Evolutionary conservation across 495 filamentous ascomycete species (phyloP), one percentile per base, ranked within the genome.

Genomic region (Thozetella sp.): DNA sequence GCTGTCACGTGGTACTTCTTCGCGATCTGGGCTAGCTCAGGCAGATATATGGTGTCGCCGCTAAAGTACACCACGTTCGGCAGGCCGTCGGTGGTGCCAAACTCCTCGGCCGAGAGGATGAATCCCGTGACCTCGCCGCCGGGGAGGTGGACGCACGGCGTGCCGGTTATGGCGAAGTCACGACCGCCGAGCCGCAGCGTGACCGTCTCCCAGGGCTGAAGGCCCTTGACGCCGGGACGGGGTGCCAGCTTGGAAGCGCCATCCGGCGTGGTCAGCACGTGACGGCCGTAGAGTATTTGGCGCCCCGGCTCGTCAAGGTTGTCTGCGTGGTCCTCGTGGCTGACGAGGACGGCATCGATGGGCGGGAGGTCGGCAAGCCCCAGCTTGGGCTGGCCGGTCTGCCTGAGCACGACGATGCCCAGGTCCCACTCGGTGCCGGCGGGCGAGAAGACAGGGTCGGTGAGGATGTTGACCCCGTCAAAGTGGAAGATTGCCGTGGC

Each of bases 51-150:
- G 0, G 82, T 86, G 54, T 86, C 83, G 1, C 82, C 82, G 0
- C 80, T 77, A 66, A 86, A 81, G 61, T 80, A 86, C 27, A 86
- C 75, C 0, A 77, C 82, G 54, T 84, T 83, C 2, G 79, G 81
- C 4, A 57, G 59, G 9, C 79, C 80, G 43, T 74, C 63, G 6
- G 64, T 63, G 2, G 56, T 25, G 2, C 81, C 83, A 53, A 85
- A 83, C 0, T 67, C 68, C 1, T 65, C 59, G 0, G 68, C 57
- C 0, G 72, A 69, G 15, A 84, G 1, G 19, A 84, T 66, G 62
- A 84, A 85, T 17, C 81, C 82, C 0, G 70, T 79, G 43, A 75
- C 76, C 63, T 85, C 80, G 17, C 71, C 76, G 2, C 76, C 76
- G 1, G 80, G 79, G 0, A 81, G 37, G 56, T 83, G 80, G 26